Base-by-base conservation (phyloP, 106 monocot species). In the Ottelia alismoides region DNA sequence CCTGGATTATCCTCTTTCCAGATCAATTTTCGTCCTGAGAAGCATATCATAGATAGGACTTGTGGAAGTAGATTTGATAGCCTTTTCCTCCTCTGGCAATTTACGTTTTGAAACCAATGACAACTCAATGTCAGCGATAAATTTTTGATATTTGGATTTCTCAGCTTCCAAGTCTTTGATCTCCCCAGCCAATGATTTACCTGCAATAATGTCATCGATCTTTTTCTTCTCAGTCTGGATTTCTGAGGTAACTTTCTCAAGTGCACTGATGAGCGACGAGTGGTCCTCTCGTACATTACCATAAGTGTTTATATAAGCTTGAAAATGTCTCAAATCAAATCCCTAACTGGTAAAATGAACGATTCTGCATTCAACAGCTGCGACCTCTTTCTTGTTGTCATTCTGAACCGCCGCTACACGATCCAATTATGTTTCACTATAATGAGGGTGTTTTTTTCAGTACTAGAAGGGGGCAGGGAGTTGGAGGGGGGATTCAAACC, bases 291-390 rank as follows among this genome's bases (percentile, higher is more conserved):
- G 16, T 20, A 55, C 1, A 14, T 17, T n/a, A 22, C 30, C 9
- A 31, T 18, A 30, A 2, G 31, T 30, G 17, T 31, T 55, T 3
- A 55, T 55, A 22, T 55, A 55, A 10, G 55, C 55, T 55, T 55
- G 18, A 18, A 55, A 31, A 22, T 55, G 55, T 55, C 31, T 26
- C 30, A 55, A 22, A 31, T 55, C 55, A 30, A 55, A 32, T 20
- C 55, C 55, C 14, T 55, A 31, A 11, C 31, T 31, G 5, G 55
- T 31, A 27, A 55, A 55, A 17, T 31, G 55, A 20, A 31, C 21
- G 11, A 55, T 55, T 22, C 55, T 29, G 31, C 11, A 22, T 31
- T 55, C 55, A 55, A 55, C 11, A 29, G 55, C 55, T 31, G 55
- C 30, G 21, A 55, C 31, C 25, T 55, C 55, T 11, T 31, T 55